Evolutionary conservation across 192 early-diverging fungal genomes (phyloP), one percentile per base, ranked within the genome.

Genomic region (Backusella parvicylindrica): DNA sequence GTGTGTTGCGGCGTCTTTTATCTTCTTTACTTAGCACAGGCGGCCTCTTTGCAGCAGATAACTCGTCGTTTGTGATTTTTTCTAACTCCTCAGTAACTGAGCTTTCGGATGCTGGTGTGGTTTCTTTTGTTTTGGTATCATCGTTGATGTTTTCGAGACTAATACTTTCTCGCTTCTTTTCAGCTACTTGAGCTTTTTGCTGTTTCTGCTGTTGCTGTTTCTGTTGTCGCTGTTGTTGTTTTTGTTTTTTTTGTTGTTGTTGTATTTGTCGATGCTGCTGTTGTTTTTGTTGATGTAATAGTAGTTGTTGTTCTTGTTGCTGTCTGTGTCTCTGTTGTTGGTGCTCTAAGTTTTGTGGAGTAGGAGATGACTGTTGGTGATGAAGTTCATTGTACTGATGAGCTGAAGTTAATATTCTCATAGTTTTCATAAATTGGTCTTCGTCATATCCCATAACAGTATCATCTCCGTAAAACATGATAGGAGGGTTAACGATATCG

Each of bases 1-100:
- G 95, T 6, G 96, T 99, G 88, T 99, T 99, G 56, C 96, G 87
- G 23, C 91, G 85, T 35, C 97, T 90, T 84, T 97, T 97, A 80
- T 98, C 96, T 50, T 91, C 92, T 63, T 92, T 87, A 43, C 30
- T 88, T 1, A 85, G 80, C 12, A 60, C 53, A 0, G 72, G 38
- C 4, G 71, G 26, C 2, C 72, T 71, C 5, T 49, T 47, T 28
- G 7, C 11, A 28, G 40, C 6, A 28, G 26, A 15, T 18, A 28
- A 6, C 11, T 70, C 40, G 16, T 43, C 41, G 2, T 70, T 38
- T 5, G 28, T 41, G 15, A 23, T 23, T 21, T 30, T 41, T 28
- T 70, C 21, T 30, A 41, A 16, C 21, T 68, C 66, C 6, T 70
- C 26, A 30, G 30, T 40, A 31, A 15, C 15, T 13, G 40, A 1